Evolutionary conservation across 495 filamentous ascomycete species (phyloP).

Genomic region (Pseudomonodictys pantanalensis): DNA sequence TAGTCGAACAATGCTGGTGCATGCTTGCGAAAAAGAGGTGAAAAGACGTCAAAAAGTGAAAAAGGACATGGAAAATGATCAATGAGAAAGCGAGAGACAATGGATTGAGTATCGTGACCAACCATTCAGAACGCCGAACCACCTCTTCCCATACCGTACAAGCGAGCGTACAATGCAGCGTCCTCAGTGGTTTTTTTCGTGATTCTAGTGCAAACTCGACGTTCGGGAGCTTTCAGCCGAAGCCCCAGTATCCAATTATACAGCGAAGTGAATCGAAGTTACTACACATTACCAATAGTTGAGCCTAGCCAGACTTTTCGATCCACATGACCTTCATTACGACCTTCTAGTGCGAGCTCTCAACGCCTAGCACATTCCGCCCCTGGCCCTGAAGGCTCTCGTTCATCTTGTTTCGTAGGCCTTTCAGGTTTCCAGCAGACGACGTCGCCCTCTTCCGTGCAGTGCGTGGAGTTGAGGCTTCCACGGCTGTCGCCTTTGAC

Average conservation of each 20-base stretch:
- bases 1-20: not conserved
- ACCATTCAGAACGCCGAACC: slow-evolving; percentile 4
- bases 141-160: slow-evolving; percentile 7
- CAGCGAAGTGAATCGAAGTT: slow-evolving; percentile 12
- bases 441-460: slow-evolving; percentile 36
- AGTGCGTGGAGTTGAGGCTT: slow-evolving; percentile 24
- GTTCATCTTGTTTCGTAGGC: slow-evolving; percentile 42
- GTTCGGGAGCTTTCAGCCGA: too few species aligned
- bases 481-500: slow-evolving; percentile 1
- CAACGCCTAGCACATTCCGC: slow-evolving; percentile 35
- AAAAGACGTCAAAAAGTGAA: not conserved
- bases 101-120: slow-evolving; percentile 28
- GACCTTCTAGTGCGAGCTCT: slow-evolving; percentile 17
- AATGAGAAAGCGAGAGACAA: slow-evolving; percentile 7
- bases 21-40: not conserved
- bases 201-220: too few species aligned
- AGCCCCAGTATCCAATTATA: too few species aligned
- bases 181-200: not conserved
- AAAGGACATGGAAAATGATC: not conserved
- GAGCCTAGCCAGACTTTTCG: not conserved
- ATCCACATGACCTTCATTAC: not conserved
- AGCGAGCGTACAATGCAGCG: not conserved
- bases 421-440: slow-evolving; percentile 41
- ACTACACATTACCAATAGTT: slow-evolving; percentile 22
- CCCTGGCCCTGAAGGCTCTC: slow-evolving; percentile 41